These are phyloP conservation scores for Termitomyces sp. DNA, from an alignment of 768 basidiomycete genomes.

Conservation along the genomic window DNA sequence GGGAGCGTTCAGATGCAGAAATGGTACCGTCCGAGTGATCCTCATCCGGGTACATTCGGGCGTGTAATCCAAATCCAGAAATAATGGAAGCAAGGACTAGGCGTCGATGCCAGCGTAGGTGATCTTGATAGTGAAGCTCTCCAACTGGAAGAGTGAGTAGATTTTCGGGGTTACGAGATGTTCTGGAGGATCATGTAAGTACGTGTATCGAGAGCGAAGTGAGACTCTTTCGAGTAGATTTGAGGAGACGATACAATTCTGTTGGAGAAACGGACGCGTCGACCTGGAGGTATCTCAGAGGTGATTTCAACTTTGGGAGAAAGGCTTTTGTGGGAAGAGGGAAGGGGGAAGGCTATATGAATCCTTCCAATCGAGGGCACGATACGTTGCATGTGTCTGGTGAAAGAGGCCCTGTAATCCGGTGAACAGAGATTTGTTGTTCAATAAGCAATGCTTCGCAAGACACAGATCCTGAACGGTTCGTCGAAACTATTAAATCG, in stretches of 20 bases:
- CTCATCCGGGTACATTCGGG: background rate
- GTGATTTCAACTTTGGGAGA: conserved; percentile 1
- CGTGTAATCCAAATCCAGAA: background rate
- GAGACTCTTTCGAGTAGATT: background rate
- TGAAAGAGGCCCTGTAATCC: conserved; percentile 10
- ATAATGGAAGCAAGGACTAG: background rate
- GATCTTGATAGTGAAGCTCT: conserved; percentile 5
- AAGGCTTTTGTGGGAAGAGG: conserved; percentile 2
- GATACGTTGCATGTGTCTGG: conserved; percentile 6
- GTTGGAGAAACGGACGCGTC: background rate
- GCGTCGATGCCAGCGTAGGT: background rate
- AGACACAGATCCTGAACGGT: background rate
- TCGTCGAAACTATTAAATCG: background rate
- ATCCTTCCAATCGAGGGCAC: conserved; percentile 3
- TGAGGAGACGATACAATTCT: conserved; percentile 1
- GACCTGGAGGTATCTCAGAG: conserved; percentile 4
- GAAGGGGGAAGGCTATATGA: background rate
- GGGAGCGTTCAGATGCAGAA: conserved; percentile 1
- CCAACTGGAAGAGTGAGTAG: conserved; percentile 4
- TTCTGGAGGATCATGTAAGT: conserved; percentile 1
- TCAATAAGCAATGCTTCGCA: background rate
- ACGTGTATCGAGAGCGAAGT: conserved; percentile 5
- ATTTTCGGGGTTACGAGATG: background rate
- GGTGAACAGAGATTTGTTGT: background rate
- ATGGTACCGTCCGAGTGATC: background rate